These are phyloP conservation scores for Schizothecium vesticola DNA, from an alignment of 495 filamentous ascomycete genomes.

Conservation along the genomic window DNA sequence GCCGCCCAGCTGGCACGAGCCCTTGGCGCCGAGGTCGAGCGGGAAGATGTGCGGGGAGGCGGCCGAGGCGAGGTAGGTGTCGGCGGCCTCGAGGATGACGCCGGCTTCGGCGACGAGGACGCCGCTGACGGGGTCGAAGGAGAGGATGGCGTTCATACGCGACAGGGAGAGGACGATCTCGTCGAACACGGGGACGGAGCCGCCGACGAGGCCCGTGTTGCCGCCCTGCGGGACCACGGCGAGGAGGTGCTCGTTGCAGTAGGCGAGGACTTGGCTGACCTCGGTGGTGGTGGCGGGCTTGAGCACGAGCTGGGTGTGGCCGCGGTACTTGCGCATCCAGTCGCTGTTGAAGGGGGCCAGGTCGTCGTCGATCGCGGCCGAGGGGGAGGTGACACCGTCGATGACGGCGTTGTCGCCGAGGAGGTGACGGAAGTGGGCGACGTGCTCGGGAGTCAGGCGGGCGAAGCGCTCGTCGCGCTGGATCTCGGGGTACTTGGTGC, in stretches of 20 bases:
- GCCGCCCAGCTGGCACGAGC: conserved; percentile 95
- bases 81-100: conserved; percentile 81
- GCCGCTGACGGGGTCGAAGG: conserved; percentile 90
- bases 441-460: conserved; percentile 67
- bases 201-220: conserved; percentile 92
- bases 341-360: conserved; percentile 91
- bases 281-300: conserved; percentile 79
- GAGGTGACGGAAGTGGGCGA: conserved; percentile 69
- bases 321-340: conserved; percentile 99
- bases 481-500: conserved; percentile 77
- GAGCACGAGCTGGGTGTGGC: conserved; percentile 78
- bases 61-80: conserved; percentile 73
- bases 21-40: conserved; percentile 92
- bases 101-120: conserved; percentile 86
- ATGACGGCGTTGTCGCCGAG: conserved; percentile 68
- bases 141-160: conserved; percentile 83
- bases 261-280: conserved; percentile 79
- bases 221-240: conserved; percentile 98
- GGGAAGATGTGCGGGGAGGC: conserved; percentile 83
- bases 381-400: conserved; percentile 69
- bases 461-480: conserved; percentile 71
- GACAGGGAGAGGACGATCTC: conserved; percentile 90
- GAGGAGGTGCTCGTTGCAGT: conserved; percentile 86
- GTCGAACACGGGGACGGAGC: conserved; percentile 92
- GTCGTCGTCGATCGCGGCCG: conserved; percentile 53